phyloP scores from a whole-genome alignment of 305 asterid genomes.

The Rubia balearica region DNA sequence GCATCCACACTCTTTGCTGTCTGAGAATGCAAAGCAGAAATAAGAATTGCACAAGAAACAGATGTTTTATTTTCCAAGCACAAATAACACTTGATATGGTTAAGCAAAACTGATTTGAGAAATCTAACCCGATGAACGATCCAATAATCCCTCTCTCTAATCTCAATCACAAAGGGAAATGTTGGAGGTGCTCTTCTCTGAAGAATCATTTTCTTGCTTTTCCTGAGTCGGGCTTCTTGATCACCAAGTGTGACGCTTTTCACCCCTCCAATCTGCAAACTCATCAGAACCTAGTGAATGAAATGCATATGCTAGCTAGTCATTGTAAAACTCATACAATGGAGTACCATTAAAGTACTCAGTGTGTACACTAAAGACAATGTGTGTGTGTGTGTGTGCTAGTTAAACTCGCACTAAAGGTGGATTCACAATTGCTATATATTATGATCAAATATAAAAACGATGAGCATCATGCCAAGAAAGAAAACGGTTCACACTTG shows the following conservation, averaged over 20 bases:
- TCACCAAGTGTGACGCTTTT: slow-evolving; percentile 45
- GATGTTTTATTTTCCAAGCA: neutral
- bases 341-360: neutral
- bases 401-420: too few relatives aligned
- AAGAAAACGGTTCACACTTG: neutral
- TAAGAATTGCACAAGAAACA: neutral
- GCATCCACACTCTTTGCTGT: slow-evolving; percentile 65
- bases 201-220: slow-evolving; percentile 46
- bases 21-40: slow-evolving; percentile 25
- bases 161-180: slow-evolving; percentile 68
- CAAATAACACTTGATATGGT: slow-evolving; percentile 1
- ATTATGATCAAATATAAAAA: neutral
- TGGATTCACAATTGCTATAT: neutral
- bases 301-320: neutral
- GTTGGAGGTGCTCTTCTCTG: slow-evolving; percentile 60
- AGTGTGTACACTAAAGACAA: neutral
- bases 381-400: too few relatives aligned
- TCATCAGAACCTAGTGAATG: neutral
- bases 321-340: neutral
- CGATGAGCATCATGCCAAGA: neutral
- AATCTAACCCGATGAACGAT: slow-evolving; percentile 60
- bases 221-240: slow-evolving; percentile 50
- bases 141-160: slow-evolving; percentile 63
- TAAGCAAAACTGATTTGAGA: slow-evolving; percentile 12
- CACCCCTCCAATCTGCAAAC: slow-evolving; percentile 62